phyloP scores from a whole-genome alignment of 2,329 filamentous ascomycete genomes.

The Chalaropsis thielavioides region DNA sequence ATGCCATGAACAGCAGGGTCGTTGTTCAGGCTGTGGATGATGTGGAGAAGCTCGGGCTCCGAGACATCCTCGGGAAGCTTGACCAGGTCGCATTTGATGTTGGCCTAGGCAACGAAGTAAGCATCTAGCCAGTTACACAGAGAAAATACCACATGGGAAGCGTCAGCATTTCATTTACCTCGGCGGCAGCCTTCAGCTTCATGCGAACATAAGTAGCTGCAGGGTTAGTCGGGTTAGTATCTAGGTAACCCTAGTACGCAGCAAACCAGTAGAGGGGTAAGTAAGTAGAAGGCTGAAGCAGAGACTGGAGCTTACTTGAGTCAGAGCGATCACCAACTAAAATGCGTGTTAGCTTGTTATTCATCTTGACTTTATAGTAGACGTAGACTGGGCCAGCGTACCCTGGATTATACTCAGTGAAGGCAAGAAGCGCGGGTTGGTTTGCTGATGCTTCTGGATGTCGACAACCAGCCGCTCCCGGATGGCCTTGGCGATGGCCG shows the following conservation, averaged over 20 bases:
- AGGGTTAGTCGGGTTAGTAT: slow-evolving; percentile 22
- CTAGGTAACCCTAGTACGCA: slow-evolving; percentile 4
- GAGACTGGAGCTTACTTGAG: slow-evolving; percentile 49
- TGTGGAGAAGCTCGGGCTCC: slow-evolving; percentile 72
- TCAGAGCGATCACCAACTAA: slow-evolving; percentile 83
- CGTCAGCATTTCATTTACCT: slow-evolving; percentile 56
- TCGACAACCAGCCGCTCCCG: slow-evolving; percentile 66
- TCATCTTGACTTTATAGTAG: slow-evolving; percentile 2
- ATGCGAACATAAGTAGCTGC: slow-evolving; percentile 95
- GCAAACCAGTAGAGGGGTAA: not conserved
- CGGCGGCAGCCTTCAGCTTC: slow-evolving; percentile 93
- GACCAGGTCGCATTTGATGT: slow-evolving; percentile 74
- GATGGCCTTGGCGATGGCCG: slow-evolving; percentile 82
- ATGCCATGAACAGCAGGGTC: slow-evolving; percentile 79
- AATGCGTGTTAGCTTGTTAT: not conserved
- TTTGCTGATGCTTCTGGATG: slow-evolving; percentile 65
- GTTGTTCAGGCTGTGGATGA: slow-evolving; percentile 72
- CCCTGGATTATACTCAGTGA: slow-evolving; percentile 90
- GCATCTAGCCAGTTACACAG: not conserved
- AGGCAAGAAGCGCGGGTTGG: slow-evolving; percentile 78
- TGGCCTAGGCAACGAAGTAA: slow-evolving; percentile 43
- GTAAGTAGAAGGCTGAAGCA: not conserved
- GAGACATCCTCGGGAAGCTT: slow-evolving; percentile 69
- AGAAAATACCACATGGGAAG: too few relatives aligned
- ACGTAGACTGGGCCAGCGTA: slow-evolving; percentile 2